Conservation (phyloP, 768 basidiomycete genomes). For the Amanita subjunquillea region DNA sequence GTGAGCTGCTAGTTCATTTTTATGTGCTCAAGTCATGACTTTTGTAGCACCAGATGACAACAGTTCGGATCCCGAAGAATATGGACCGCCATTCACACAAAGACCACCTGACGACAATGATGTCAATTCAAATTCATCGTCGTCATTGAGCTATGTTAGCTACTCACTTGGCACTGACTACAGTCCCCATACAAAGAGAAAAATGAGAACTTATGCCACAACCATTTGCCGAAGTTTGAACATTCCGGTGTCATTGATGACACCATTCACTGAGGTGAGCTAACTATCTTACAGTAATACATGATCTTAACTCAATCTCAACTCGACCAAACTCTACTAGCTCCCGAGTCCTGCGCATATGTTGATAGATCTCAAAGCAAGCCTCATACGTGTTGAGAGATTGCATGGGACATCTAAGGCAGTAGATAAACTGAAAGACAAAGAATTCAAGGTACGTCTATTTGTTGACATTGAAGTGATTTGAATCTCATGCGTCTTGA, state of each 20-base stretch:
- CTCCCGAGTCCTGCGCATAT: neutral
- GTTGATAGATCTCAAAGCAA: slow-evolving; percentile 2
- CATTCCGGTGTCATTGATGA: neutral
- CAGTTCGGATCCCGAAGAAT: neutral
- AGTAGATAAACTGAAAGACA: neutral
- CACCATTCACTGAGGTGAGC: slow-evolving; percentile 1
- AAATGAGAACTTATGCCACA: neutral
- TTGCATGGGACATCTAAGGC: neutral
- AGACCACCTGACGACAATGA: slow-evolving; percentile 1
- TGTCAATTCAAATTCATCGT: neutral
- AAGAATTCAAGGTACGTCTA: slow-evolving; percentile 1
- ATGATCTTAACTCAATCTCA: neutral
- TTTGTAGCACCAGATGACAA: neutral
- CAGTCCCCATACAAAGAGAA: slow-evolving; percentile 1
- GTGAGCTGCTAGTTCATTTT: neutral
- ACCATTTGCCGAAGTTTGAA: neutral
- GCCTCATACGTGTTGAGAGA: neutral
- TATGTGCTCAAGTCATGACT: neutral
- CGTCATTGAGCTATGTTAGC: neutral
- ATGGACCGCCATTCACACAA: neutral
- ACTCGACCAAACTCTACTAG: slow-evolving; percentile 1
- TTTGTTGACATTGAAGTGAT: neutral
- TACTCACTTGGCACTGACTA: neutral
- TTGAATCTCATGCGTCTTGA: neutral
- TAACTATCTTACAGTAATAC: neutral